Evolutionary conservation across 225 moss, liverwort and hornwort genomes (phyloP).

Genomic region (Physcomitrium patens): DNA sequence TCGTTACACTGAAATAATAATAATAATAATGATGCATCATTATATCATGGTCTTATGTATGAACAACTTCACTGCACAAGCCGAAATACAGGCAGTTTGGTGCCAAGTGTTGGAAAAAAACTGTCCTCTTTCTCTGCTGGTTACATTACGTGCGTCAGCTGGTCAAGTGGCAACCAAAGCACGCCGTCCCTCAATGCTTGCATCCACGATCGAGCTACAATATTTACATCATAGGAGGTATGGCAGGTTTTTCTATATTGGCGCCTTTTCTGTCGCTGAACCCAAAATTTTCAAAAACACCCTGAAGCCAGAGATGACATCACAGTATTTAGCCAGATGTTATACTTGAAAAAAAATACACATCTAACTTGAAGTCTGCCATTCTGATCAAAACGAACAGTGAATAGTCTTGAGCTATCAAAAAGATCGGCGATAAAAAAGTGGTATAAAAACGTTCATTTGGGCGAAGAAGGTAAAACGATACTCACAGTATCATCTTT

Average conservation of each 20-base stretch:
- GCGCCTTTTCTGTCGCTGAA: conserved; percentile 7
- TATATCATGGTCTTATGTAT: not conserved
- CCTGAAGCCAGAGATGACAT: conserved; percentile 26
- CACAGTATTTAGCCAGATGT: not conserved
- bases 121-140: not conserved
- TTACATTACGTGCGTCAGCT: not conserved
- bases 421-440: no score
- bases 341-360: not conserved
- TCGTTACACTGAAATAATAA: not conserved
- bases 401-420: not conserved
- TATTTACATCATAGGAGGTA: conserved; percentile 30
- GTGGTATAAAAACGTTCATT: not conserved
- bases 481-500: conserved; percentile 76
- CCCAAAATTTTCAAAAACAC: conserved; percentile 42
- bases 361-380: not conserved
- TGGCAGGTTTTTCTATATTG: conserved; percentile 12
- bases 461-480: not conserved
- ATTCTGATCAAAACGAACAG: not conserved
- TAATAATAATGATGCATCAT: not conserved
- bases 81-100: not conserved
- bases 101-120: not conserved
- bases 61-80: not conserved
- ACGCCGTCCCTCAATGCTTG: not conserved
- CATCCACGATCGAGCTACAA: conserved; percentile 11
- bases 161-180: conserved; percentile 5